A percentile compares a stretch with the other conserved stretches of the same genome.
Evolutionary conservation across 1,284 basidiomycete genomes (phyloP).

Genomic region (Irpex lacteus): DNA sequence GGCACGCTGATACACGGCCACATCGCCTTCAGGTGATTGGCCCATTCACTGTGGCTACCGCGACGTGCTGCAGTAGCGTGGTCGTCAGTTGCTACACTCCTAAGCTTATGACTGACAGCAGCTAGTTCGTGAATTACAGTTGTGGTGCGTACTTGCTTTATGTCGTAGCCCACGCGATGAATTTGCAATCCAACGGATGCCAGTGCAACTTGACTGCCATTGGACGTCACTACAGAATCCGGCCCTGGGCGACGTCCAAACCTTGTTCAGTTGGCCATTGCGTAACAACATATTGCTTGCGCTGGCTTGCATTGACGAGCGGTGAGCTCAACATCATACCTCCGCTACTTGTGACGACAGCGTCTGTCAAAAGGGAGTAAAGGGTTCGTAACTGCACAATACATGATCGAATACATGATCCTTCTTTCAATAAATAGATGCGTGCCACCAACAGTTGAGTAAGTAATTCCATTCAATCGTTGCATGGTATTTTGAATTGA

Average conservation of each 20-base stretch:
- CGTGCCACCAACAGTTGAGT: neutral
- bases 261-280: neutral
- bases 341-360: neutral
- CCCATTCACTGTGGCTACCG: neutral
- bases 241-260: neutral
- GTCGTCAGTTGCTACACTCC: neutral
- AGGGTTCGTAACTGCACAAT: neutral
- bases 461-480: neutral
- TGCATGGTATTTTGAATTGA: neutral
- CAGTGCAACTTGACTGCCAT: neutral
- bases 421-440: too few relatives aligned
- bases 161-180: neutral
- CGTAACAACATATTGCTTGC: too few relatives aligned
- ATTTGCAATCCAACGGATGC: neutral
- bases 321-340: too few relatives aligned
- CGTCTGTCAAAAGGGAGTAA: neutral
- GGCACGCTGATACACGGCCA: neutral
- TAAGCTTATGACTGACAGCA: too few relatives aligned
- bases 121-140: neutral
- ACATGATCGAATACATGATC: neutral
- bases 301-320: too few relatives aligned
- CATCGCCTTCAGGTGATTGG: neutral
- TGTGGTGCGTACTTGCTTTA: neutral
- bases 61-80: neutral
- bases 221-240: neutral